Evolutionary conservation across 2,329 filamentous ascomycete species (phyloP), one percentile per base, ranked within the genome.

Genomic region (Ophiobolus disseminans): DNA sequence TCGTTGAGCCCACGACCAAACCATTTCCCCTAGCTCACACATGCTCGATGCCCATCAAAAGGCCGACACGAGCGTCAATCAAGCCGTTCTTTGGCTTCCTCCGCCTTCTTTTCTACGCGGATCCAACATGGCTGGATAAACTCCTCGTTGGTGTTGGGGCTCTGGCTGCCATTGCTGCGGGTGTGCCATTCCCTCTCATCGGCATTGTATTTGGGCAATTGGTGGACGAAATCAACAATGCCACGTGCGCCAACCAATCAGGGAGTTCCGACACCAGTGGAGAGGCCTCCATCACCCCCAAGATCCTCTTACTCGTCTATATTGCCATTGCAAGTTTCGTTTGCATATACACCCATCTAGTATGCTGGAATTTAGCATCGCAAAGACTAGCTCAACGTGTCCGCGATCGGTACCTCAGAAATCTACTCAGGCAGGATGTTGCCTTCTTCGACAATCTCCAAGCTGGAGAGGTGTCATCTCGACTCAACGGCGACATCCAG

Each of bases 401-500:
- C 34, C 80, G 86, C 36, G 82, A 85, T 56, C 76, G 73, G 28
- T 88, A 88, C 58, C 76, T 88, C 28, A 73, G 77, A 20, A 80
- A 78, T 14, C 69, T 88, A 14, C 74, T 88, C 11, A 75, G 78
- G 38, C 85, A 88, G 62, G 84, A 87, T 46, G 79, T 84, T 0
- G 75, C 82, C 11, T 88, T 83, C 65, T 87, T 88, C 63, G 86
- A 88, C 59, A 78, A 78, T 11, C 76, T 86, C 8, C 80, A 83
- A 37, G 79, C 84, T 0, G 86, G 85, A 13, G 83, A 88, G 65
- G 81, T 88, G 10, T 80, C 83, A 1, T 82, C 83, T 7, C 78
- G 86, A 14, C 79, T 90, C 34, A 85, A 85, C 62, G 78, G 79
- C 44, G 86, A 89, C 59, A 86, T 89, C 25, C 81, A 86, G 49